Conservation (phyloP, 305 asterid genomes). For the Rubia peregrina region DNA sequence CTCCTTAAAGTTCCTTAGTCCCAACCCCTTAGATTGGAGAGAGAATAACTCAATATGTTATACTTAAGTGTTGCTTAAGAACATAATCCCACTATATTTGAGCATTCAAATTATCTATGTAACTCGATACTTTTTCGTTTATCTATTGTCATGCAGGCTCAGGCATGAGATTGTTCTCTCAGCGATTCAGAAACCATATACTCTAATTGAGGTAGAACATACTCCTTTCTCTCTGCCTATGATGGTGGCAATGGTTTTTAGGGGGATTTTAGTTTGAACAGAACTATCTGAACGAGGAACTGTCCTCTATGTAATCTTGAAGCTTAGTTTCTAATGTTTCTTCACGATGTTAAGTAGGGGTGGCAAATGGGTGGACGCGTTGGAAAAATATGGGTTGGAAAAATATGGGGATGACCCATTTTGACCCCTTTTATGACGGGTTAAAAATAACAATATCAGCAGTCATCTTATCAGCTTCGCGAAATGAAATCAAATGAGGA, state of each 20-base stretch:
- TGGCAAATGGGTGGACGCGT: too few relatives aligned
- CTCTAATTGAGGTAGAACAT: slow-evolving; percentile 36
- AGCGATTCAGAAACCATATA: slow-evolving; percentile 41
- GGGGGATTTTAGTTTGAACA: neutral
- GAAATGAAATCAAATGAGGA: neutral
- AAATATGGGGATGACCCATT: too few relatives aligned
- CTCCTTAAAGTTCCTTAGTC: neutral
- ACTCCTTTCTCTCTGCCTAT: slow-evolving; percentile 6
- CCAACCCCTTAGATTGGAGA: neutral
- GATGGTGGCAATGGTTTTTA: neutral
- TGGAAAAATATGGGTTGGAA: too few relatives aligned
- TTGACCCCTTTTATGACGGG: too few relatives aligned
- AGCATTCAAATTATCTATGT: neutral
- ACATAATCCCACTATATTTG: neutral
- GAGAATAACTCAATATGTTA: neutral
- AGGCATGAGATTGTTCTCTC: slow-evolving; percentile 53
- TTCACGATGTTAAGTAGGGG: neutral
- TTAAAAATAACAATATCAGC: neutral
- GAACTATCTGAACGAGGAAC: neutral
- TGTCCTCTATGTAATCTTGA: neutral
- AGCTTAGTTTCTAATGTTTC: neutral
- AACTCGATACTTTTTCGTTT: neutral
- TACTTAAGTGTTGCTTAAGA: neutral
- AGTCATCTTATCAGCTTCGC: neutral
- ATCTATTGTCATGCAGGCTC: slow-evolving; percentile 32